phyloP scores from a whole-genome alignment of 1,284 basidiomycete genomes.

The Naganishia sp. region DNA sequence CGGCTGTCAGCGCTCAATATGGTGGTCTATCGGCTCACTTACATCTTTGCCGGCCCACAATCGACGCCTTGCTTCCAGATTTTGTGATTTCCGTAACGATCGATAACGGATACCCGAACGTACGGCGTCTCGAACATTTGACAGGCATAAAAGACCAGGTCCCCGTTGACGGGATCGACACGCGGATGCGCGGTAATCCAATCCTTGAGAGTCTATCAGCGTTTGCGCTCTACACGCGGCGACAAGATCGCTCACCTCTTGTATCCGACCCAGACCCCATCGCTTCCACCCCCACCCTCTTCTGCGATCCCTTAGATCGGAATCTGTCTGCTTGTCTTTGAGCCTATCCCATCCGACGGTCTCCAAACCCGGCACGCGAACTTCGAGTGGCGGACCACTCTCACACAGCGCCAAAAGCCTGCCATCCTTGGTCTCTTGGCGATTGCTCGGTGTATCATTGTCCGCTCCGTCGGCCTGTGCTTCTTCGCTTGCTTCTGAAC shows the following conservation, averaged over 20 bases:
- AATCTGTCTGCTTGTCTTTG: slow-evolving; percentile 40
- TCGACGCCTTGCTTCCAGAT: slow-evolving; percentile 47
- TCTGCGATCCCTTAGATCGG: slow-evolving; percentile 39
- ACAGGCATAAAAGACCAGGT: slow-evolving; percentile 56
- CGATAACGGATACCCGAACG: slow-evolving; percentile 56
- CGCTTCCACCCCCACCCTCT: slow-evolving; percentile 40
- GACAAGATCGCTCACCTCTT: slow-evolving; percentile 40
- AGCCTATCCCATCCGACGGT: slow-evolving; percentile 55
- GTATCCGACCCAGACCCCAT: slow-evolving; percentile 40
- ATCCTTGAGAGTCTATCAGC: slow-evolving; percentile 47
- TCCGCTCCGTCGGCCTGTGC: background rate
- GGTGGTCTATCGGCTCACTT: slow-evolving; percentile 3
- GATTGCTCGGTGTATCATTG: background rate
- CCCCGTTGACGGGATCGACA: slow-evolving; percentile 56
- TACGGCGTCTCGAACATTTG: slow-evolving; percentile 56
- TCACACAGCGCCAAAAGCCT: slow-evolving; percentile 58
- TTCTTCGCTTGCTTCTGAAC: slow-evolving; percentile 39
- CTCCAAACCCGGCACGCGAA: slow-evolving; percentile 56
- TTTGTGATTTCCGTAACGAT: slow-evolving; percentile 44
- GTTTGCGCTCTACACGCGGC: background rate
- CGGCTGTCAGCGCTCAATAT: slow-evolving; percentile 3
- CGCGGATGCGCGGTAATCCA: slow-evolving; percentile 59
- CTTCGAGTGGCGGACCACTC: slow-evolving; percentile 55
- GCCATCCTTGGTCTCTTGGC: slow-evolving; percentile 41
- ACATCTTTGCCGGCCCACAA: slow-evolving; percentile 47